Conservation (phyloP, 306 rosid genomes). For the Myrica gale region DNA sequence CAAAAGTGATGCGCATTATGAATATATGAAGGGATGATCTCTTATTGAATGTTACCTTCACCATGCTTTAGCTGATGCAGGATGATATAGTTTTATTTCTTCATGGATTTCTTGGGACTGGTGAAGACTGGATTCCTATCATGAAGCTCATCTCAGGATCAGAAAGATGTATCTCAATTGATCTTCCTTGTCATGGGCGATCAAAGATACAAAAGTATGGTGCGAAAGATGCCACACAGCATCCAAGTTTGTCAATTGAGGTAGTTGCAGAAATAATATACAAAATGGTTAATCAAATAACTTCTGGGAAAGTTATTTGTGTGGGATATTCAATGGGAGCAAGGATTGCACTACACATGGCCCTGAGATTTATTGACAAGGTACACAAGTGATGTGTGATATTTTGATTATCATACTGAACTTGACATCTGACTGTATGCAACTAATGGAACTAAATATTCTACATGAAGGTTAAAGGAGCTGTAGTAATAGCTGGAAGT, state of each 20-base stretch:
- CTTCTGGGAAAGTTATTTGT: slow-evolving; percentile 61
- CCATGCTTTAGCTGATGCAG: slow-evolving; percentile 50
- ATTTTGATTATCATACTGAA: slow-evolving; percentile 12
- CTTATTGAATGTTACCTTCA: slow-evolving; percentile 32
- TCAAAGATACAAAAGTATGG: slow-evolving; percentile 44
- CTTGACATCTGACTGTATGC: slow-evolving; percentile 4
- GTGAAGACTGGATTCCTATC: slow-evolving; percentile 84
- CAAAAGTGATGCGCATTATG: neutral
- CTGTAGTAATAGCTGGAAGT: slow-evolving; percentile 78
- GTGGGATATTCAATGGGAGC: slow-evolving; percentile 97
- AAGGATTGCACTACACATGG: slow-evolving; percentile 81
- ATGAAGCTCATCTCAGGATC: slow-evolving; percentile 79
- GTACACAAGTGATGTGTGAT: slow-evolving; percentile 37
- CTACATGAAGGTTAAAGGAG: slow-evolving; percentile 67
- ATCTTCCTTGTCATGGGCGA: slow-evolving; percentile 92
- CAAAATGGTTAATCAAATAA: slow-evolving; percentile 47
- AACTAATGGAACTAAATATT: slow-evolving; percentile 27
- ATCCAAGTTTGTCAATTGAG: slow-evolving; percentile 56
- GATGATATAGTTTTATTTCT: slow-evolving; percentile 70
- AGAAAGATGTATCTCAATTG: slow-evolving; percentile 79
- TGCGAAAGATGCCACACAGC: slow-evolving; percentile 27
- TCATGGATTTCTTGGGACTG: slow-evolving; percentile 92
- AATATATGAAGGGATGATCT: slow-evolving; percentile 5
- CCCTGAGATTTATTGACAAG: slow-evolving; percentile 61
- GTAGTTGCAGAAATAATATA: slow-evolving; percentile 49